phyloP scores from a whole-genome alignment of 257 asterid genomes.

The Solanum chaucha region DNA sequence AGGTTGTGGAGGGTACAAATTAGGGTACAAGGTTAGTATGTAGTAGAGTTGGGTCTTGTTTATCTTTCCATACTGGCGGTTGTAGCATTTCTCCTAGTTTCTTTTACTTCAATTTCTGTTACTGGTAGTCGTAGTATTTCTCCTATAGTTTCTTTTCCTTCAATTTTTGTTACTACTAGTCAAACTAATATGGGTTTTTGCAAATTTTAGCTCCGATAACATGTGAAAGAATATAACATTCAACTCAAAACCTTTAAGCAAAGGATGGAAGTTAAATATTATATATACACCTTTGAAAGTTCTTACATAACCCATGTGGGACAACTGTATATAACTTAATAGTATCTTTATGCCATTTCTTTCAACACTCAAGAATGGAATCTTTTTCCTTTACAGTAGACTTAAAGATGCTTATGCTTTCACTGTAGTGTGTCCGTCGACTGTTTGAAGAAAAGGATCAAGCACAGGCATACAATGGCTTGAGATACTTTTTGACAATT shows the following conservation, averaged over 20 bases:
- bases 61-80: not conserved
- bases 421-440: constrained; percentile 63
- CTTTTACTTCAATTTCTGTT: too few species aligned
- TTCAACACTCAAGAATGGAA: not conserved
- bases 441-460: constrained; percentile 56
- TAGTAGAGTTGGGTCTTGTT: not conserved
- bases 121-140: too few species aligned
- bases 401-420: not conserved
- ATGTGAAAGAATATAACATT: not conserved
- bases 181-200: not conserved
- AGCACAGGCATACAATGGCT: constrained; percentile 45
- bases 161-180: not conserved
- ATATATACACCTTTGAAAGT: not conserved
- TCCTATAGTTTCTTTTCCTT: too few species aligned
- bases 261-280: not conserved
- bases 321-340: not conserved
- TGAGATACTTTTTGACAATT: constrained; percentile 69
- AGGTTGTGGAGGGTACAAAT: not conserved
- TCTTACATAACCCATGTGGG: not conserved
- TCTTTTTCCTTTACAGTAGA: not conserved
- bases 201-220: not conserved
- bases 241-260: not conserved
- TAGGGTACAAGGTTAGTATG: not conserved
- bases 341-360: not conserved
- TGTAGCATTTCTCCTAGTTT: not conserved